Percentiles rank a stretch among this genome's conserved stretches.
Conservation (phyloP, 148 eudicot species). For the Fagopyrum esculentum region DNA sequence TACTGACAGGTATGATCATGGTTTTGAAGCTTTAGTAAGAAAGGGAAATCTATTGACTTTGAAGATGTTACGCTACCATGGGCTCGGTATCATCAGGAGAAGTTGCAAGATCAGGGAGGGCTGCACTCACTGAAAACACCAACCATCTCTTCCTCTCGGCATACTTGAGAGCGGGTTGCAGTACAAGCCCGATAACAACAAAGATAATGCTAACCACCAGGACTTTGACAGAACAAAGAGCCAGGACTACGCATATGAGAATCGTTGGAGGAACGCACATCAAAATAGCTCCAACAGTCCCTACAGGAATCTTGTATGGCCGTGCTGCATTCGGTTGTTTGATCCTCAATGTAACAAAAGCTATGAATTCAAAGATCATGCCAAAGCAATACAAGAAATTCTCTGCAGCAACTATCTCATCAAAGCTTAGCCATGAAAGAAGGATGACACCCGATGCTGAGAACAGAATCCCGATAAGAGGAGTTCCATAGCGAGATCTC, state of each 20-base stretch:
- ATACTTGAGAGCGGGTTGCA: constrained; percentile 12
- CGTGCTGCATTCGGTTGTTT: constrained; percentile 8
- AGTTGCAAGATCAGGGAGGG: constrained; percentile 9
- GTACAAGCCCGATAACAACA: constrained; percentile 12
- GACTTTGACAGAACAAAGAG: constrained; percentile 14
- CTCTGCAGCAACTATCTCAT: constrained; percentile 16
- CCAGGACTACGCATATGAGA: constrained; percentile 12
- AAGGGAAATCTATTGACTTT: too few species aligned
- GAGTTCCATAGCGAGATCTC: constrained; percentile 14
- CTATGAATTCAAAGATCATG: constrained; percentile 16
- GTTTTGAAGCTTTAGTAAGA: too few species aligned
- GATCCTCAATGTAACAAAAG: constrained; percentile 13
- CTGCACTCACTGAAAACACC: constrained; percentile 11
- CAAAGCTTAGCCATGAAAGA: constrained; percentile 16
- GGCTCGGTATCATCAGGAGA: background rate
- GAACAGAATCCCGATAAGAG: constrained; percentile 12
- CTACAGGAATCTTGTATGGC: constrained; percentile 15
- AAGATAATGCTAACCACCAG: constrained; percentile 11
- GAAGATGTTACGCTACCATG: background rate
- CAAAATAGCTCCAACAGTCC: constrained; percentile 12
- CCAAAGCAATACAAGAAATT: constrained; percentile 19
- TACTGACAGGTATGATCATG: too few species aligned
- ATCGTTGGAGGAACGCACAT: constrained; percentile 15
- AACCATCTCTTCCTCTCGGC: constrained; percentile 15
- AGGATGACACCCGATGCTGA: constrained; percentile 14